These are phyloP conservation scores for Astragalus glycyphyllos DNA, from an alignment of 306 rosid species.

Conservation along the genomic window DNA sequence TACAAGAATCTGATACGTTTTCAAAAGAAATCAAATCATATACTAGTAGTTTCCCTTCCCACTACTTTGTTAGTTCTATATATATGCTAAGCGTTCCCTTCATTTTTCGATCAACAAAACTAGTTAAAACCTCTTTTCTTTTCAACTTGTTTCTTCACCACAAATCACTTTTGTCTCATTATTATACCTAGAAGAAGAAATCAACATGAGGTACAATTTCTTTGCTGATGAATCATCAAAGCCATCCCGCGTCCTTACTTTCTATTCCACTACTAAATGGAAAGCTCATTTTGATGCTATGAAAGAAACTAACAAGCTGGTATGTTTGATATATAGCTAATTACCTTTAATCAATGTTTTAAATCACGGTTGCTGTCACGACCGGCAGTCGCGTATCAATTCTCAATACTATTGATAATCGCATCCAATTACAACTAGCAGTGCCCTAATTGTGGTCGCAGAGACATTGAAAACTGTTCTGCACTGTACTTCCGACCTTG, in stretches of 20 bases:
- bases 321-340: constrained; percentile 29
- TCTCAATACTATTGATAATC: too few species aligned
- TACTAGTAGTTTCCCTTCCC: background rate
- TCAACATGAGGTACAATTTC: background rate
- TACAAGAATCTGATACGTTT: constrained; percentile 28
- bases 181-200: constrained; percentile 9
- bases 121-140: constrained; percentile 2
- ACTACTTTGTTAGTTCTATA: constrained; percentile 32
- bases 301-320: constrained; percentile 64
- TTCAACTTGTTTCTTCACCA: background rate
- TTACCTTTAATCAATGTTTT: background rate
- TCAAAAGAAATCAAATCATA: constrained; percentile 4
- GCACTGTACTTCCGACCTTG: too few species aligned
- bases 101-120: constrained; percentile 17
- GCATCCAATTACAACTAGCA: too few species aligned
- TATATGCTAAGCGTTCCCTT: background rate
- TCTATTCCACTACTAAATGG: constrained; percentile 44
- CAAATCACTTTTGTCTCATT: constrained; percentile 25
- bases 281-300: constrained; percentile 40
- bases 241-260: constrained; percentile 36
- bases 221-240: constrained; percentile 4
- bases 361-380: too few species aligned
- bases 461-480: background rate
- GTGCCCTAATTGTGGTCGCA: background rate
- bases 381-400: background rate